These are phyloP conservation scores for Cyclanthera cordifolia DNA, from an alignment of 306 rosid genomes.

Conservation along the genomic window DNA sequence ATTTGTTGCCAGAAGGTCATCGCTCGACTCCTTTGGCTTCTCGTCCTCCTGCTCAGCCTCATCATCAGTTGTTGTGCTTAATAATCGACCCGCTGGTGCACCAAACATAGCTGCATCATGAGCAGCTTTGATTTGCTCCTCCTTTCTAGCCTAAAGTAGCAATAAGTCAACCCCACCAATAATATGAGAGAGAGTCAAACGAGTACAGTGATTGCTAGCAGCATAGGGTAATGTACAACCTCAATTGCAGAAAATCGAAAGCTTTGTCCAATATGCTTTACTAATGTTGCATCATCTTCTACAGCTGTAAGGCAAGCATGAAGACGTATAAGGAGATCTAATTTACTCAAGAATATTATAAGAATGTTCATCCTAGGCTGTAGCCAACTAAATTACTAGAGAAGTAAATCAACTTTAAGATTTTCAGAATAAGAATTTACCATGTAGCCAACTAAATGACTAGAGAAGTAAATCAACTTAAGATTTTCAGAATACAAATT, in stretches of 20 bases:
- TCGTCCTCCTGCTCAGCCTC: slow-evolving; percentile 44
- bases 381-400: neutral
- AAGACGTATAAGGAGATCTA: slow-evolving; percentile 1
- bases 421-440: neutral
- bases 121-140: slow-evolving; percentile 72
- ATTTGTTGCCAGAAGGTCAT: slow-evolving; percentile 35
- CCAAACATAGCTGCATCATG: slow-evolving; percentile 95
- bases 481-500: too few relatives aligned
- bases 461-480: neutral
- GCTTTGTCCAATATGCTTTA: slow-evolving; percentile 73
- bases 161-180: neutral
- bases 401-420: neutral
- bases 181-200: slow-evolving; percentile 1
- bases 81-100: slow-evolving; percentile 28
- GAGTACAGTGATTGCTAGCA: neutral
- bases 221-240: slow-evolving; percentile 28
- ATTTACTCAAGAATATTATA: neutral
- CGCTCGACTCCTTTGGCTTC: slow-evolving; percentile 23
- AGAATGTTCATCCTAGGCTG: neutral
- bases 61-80: slow-evolving; percentile 23
- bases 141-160: slow-evolving; percentile 50
- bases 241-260: slow-evolving; percentile 76
- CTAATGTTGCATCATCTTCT: slow-evolving; percentile 69
- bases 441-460: neutral
- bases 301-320: slow-evolving; percentile 43